Percentiles rank a stretch among this genome's conserved stretches.
Evolutionary conservation across 805 yeast species (phyloP).

Genomic region (Millerozyma miso): DNA sequence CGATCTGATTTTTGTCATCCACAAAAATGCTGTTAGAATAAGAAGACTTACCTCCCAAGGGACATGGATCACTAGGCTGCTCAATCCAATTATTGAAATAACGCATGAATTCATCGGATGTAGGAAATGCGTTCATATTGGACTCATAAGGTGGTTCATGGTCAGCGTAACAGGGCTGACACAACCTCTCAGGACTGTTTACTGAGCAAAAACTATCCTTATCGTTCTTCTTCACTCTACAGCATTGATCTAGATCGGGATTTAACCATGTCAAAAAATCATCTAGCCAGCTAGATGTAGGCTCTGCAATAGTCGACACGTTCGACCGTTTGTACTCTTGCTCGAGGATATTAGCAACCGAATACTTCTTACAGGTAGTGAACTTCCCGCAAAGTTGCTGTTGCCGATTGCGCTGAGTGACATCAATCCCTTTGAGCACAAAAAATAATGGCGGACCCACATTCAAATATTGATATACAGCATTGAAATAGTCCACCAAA

Average conservation of each 20-base stretch:
- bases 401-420: slow-evolving; percentile 60
- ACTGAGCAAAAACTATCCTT: slow-evolving; percentile 58
- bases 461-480: slow-evolving; percentile 65
- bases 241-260: slow-evolving; percentile 83
- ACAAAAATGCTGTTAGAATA: slow-evolving; percentile 59
- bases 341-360: slow-evolving; percentile 76
- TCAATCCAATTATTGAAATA: slow-evolving; percentile 80
- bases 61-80: slow-evolving; percentile 84
- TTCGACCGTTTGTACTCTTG: slow-evolving; percentile 73
- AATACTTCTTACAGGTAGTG: slow-evolving; percentile 74
- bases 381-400: slow-evolving; percentile 82
- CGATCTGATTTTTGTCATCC: slow-evolving; percentile 33
- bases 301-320: slow-evolving; percentile 67
- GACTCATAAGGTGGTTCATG: slow-evolving; percentile 61
- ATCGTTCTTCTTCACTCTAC: slow-evolving; percentile 56
- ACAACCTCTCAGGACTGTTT: slow-evolving; percentile 60
- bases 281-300: slow-evolving; percentile 90
- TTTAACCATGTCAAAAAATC: slow-evolving; percentile 84
- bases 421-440: slow-evolving; percentile 65
- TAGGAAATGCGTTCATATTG: slow-evolving; percentile 81
- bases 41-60: slow-evolving; percentile 94
- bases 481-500: slow-evolving; percentile 73
- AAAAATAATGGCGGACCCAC: slow-evolving; percentile 93
- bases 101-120: slow-evolving; percentile 60
- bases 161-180: slow-evolving; percentile 67